phyloP scores from a whole-genome alignment of 169 alveolate genomes.

The Pseudocohnilembus persalinus region DNA sequence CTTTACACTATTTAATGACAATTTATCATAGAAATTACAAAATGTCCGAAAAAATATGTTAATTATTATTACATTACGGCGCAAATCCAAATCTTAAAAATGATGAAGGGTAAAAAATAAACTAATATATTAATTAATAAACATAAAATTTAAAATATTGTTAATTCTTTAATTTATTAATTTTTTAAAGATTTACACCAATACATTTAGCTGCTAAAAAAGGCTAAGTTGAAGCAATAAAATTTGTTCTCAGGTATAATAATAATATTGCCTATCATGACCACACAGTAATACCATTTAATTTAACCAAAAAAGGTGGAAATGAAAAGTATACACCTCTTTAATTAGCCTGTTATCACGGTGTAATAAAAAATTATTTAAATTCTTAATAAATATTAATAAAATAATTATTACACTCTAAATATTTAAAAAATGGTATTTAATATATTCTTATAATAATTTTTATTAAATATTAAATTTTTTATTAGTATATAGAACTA shows the following conservation, averaged over 20 bases:
- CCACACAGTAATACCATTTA: conserved; percentile 44
- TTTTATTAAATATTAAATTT: no score
- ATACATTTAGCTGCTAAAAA: conserved; percentile 74
- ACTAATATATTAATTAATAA: no score
- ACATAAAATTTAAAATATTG: no score
- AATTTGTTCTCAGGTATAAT: conserved; percentile 61
- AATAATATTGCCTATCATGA: conserved; percentile 43
- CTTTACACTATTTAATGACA: conserved; percentile 54
- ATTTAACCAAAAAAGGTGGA: conserved; percentile 74
- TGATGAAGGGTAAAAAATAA: conserved; percentile 38
- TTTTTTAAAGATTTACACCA: conserved; percentile 57
- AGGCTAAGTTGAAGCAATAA: conserved; percentile 63
- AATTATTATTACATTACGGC: conserved; percentile 43
- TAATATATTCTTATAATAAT: no score
- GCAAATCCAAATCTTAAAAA: conserved; percentile 60
- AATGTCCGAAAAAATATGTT: conserved; percentile 36
- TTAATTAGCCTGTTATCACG: conserved; percentile 71
- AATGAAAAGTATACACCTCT: conserved; percentile 62
- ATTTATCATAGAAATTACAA: conserved; percentile 41
- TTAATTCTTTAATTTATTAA: no score
- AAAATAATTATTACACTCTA: no score
- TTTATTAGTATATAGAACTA: neutral
- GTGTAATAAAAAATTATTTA: no score
- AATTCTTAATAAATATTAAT: no score
- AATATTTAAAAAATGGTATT: neutral